Evolutionary conservation across 2,329 filamentous ascomycete species (phyloP).

Genomic region (Ophiostoma tasmaniense): DNA sequence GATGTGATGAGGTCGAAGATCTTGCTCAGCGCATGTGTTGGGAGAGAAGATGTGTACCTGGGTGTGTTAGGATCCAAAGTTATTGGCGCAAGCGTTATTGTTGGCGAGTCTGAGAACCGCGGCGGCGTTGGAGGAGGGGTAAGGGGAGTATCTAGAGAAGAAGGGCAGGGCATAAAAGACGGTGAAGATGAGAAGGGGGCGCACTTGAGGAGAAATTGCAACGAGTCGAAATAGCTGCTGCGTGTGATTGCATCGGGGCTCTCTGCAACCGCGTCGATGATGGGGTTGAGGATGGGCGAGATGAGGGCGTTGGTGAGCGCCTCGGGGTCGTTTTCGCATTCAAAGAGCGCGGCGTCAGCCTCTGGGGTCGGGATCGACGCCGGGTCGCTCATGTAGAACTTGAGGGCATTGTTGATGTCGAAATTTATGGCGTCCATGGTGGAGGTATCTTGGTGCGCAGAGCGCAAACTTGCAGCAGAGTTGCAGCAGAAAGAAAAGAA

Average conservation of each 20-base stretch:
- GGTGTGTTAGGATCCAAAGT: conserved; percentile 26
- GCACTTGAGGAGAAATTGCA: conserved; percentile 96
- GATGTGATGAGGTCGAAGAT: conserved; percentile 85
- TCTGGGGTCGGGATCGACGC: conserved; percentile 74
- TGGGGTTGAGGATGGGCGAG: conserved; percentile 80
- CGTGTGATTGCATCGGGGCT: conserved; percentile 81
- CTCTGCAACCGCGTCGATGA: conserved; percentile 85
- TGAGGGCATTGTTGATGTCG: conserved; percentile 93
- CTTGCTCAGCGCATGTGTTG: conserved; percentile 78
- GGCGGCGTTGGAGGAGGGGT: not conserved
- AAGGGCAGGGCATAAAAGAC: conserved; percentile 4
- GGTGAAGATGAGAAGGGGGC: conserved; percentile 33
- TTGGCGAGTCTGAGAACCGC: not conserved
- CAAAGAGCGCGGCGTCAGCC: conserved; percentile 71
- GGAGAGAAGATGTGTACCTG: conserved; percentile 75
- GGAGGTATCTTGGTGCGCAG: conserved; percentile 11
- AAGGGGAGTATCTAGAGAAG: conserved; percentile 3
- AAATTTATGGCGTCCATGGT: conserved; percentile 72
- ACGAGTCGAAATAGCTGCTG: conserved; percentile 74
- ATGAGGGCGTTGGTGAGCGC: conserved; percentile 68
- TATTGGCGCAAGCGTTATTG: not conserved
- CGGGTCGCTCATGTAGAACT: conserved; percentile 93
- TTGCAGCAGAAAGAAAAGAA: not conserved
- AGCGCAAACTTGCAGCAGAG: conserved; percentile 10
- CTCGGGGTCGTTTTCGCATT: conserved; percentile 89